These are phyloP conservation scores for Marsdenia floribunda DNA, from an alignment of 257 asterid species.

Conservation along the genomic window DNA sequence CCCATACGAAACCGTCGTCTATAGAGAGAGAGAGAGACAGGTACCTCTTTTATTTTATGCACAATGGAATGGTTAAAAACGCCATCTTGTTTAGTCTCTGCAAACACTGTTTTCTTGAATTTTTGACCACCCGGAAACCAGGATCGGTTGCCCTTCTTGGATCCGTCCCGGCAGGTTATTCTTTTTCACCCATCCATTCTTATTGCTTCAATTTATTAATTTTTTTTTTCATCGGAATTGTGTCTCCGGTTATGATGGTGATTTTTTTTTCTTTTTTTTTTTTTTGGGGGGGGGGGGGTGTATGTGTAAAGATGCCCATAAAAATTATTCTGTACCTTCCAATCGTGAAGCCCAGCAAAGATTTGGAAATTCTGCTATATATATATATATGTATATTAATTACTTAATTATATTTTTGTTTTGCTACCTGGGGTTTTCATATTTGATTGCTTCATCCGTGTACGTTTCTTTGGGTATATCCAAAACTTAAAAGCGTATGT, in stretches of 20 bases:
- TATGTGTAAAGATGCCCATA: not conserved
- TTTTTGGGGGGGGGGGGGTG: no score
- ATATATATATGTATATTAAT: no score
- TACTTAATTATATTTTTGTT: not conserved
- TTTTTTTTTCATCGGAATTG: not conserved
- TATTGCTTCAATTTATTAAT: not conserved
- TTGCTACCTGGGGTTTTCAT: not conserved
- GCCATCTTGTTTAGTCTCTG: not conserved
- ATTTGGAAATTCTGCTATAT: not conserved
- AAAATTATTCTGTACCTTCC: not conserved
- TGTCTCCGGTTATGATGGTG: not conserved
- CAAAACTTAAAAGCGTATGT: not conserved
- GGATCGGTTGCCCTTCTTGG: not conserved
- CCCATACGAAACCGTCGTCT: conserved; percentile 2
- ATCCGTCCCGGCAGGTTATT: not conserved
- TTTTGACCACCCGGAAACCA: not conserved
- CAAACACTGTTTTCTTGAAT: not conserved
- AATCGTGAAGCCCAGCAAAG: not conserved
- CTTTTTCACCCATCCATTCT: not conserved
- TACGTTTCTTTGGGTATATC: not conserved
- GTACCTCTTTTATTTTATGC: not conserved
- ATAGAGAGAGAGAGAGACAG: not conserved
- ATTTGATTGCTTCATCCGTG: not conserved
- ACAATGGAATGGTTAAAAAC: not conserved
- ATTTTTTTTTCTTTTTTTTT: not conserved